These are phyloP conservation scores for Paraphaeosphaeria sporulosa DNA, from an alignment of 2,329 filamentous ascomycete species.

Conservation along the genomic window DNA sequence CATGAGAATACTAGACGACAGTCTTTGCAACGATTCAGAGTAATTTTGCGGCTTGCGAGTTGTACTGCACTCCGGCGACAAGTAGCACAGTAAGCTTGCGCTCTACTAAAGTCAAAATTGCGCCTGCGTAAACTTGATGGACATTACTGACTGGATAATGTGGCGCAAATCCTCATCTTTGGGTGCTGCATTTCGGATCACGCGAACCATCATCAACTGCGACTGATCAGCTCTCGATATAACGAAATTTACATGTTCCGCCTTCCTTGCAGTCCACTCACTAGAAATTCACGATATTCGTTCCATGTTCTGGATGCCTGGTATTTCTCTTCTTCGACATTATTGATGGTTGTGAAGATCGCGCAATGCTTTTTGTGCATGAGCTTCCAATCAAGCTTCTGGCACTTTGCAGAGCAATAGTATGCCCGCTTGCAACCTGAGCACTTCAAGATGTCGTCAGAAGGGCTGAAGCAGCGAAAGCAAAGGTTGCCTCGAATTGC, in stretches of 20 bases:
- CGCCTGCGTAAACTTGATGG: neutral
- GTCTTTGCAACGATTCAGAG: conserved; percentile 19
- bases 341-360: conserved; percentile 23
- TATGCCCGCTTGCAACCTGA: conserved; percentile 24
- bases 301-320: conserved; percentile 20
- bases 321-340: conserved; percentile 25
- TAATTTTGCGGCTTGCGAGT: conserved; percentile 18
- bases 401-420: conserved; percentile 30
- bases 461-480: conserved; percentile 28
- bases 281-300: conserved; percentile 21
- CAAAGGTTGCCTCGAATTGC: conserved; percentile 27
- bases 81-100: conserved; percentile 24
- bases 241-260: neutral
- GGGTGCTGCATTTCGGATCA: conserved; percentile 20
- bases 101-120: conserved; percentile 15
- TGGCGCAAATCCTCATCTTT: conserved; percentile 20
- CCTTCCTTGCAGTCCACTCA: conserved; percentile 8
- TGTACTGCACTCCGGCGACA: conserved; percentile 26
- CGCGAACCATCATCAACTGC: conserved; percentile 20
- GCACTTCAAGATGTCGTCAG: conserved; percentile 24
- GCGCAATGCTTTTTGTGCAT: conserved; percentile 31
- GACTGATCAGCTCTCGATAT: neutral
- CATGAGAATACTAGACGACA: conserved; percentile 26
- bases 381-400: conserved; percentile 28
- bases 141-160: conserved; percentile 25